phyloP scores from a whole-genome alignment of 805 yeast genomes.

The Henningerozyma blattae region DNA sequence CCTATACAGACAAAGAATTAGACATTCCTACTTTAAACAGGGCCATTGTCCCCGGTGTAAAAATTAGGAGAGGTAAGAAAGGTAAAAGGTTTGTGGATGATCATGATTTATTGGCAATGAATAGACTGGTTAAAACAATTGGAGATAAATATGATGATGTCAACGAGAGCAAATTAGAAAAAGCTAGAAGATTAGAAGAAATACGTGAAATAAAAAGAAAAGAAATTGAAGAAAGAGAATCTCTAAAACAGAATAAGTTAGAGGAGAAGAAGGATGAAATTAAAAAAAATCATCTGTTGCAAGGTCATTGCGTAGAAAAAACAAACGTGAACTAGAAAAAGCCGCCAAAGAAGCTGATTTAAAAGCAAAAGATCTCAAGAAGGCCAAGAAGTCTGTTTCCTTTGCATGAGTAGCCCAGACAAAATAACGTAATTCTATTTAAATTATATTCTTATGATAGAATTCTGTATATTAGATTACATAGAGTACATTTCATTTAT shows the following conservation, averaged over 20 bases:
- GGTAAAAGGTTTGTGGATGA: conserved; percentile 73
- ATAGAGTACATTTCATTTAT: no score
- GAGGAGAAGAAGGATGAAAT: conserved; percentile 72
- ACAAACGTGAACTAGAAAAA: conserved; percentile 15
- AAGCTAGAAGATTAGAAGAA: conserved; percentile 79
- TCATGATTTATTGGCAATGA: conserved; percentile 47
- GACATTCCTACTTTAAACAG: conserved; percentile 71
- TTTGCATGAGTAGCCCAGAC: no score
- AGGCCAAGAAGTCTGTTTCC: conserved; percentile 33
- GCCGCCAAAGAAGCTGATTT: conserved; percentile 4
- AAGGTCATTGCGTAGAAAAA: conserved; percentile 55
- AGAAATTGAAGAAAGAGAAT: conserved; percentile 80
- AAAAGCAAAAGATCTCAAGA: conserved; percentile 10
- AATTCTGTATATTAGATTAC: no score
- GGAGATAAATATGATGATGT: conserved; percentile 70
- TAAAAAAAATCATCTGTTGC: conserved; percentile 62
- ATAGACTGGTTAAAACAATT: conserved; percentile 64
- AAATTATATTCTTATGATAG: no score
- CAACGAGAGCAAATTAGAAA: conserved; percentile 82
- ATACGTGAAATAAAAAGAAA: conserved; percentile 75
- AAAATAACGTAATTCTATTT: no score
- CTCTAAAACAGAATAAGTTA: conserved; percentile 50
- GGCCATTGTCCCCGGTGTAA: conserved; percentile 78
- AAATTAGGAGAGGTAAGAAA: conserved; percentile 69
- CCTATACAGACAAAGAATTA: conserved; percentile 64